Percentiles rank a stretch among this genome's conserved stretches.
Conservation (phyloP, 768 basidiomycete species). For the Ramaria rubella region DNA sequence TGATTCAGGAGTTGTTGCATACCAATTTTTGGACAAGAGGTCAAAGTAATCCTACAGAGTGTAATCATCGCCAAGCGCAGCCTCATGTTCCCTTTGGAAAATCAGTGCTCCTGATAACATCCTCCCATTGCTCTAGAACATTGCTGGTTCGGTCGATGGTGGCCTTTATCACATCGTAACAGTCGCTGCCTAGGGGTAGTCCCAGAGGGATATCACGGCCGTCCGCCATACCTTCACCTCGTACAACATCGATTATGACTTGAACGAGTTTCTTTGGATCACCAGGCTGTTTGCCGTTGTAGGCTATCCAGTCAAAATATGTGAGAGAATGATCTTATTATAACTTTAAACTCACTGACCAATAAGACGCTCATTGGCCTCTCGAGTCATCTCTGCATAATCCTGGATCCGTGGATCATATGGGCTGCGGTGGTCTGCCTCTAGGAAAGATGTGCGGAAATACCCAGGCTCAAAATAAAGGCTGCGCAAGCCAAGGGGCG, state of each 20-base stretch:
- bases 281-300: constrained; percentile 19
- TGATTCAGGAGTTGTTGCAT: too few species aligned
- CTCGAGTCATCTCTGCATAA: constrained; percentile 13
- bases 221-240: constrained; percentile 19
- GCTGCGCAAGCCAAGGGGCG: constrained; percentile 17
- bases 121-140: constrained; percentile 5
- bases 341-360: constrained; percentile 1
- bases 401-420: constrained; percentile 5
- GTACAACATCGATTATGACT: constrained; percentile 21
- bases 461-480: constrained; percentile 16
- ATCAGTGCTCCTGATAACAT: constrained; percentile 7
- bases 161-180: not conserved
- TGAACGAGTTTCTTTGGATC: constrained; percentile 20
- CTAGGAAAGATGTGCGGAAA: constrained; percentile 19
- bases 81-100: not conserved
- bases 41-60: too few species aligned
- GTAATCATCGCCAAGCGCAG: too few species aligned
- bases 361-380: constrained; percentile 3
- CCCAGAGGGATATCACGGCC: constrained; percentile 10
- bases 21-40: too few species aligned
- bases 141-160: not conserved
- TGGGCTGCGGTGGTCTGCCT: not conserved
- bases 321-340: not conserved
- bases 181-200: constrained; percentile 2
- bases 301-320: constrained; percentile 26